Evolutionary conservation across 2,329 filamentous ascomycete species (phyloP).

Genomic region (Ramularia collo-cygni): DNA sequence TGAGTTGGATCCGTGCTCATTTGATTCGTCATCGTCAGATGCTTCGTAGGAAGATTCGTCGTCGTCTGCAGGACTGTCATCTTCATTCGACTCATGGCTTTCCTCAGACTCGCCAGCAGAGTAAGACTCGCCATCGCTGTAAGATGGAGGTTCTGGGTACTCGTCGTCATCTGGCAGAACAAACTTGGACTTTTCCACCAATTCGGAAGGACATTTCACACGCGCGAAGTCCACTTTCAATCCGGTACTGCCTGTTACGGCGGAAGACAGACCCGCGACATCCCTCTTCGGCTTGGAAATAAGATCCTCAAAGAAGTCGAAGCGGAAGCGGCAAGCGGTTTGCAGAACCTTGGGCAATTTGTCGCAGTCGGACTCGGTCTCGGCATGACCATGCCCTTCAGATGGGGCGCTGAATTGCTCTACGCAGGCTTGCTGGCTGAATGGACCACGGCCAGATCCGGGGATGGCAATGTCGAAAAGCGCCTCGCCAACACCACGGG

Average conservation of each 20-base stretch:
- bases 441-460: constrained; percentile 52
- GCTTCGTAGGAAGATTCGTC: no score
- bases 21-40: no score
- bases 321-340: constrained; percentile 56
- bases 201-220: constrained; percentile 48
- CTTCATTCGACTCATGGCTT: no score
- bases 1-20: no score
- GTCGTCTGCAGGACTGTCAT: no score
- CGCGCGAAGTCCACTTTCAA: constrained; percentile 46
- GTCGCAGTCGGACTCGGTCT: constrained; percentile 47
- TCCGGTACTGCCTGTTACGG: constrained; percentile 28
- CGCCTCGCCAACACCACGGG: constrained; percentile 49
- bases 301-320: constrained; percentile 50
- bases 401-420: constrained; percentile 34
- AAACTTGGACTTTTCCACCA: constrained; percentile 43
- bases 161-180: no score
- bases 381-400: constrained; percentile 20
- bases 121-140: no score
- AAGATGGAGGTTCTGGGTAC: no score
- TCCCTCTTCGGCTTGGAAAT: no score
- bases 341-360: constrained; percentile 50
- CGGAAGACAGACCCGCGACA: no score
- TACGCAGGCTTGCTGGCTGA: not conserved
- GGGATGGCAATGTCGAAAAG: constrained; percentile 51
- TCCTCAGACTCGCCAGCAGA: no score